A percentile compares a stretch with the other conserved stretches of the same genome.
Evolutionary conservation across 106 monocot genomes (phyloP).

Genomic region (Allium cepa): DNA sequence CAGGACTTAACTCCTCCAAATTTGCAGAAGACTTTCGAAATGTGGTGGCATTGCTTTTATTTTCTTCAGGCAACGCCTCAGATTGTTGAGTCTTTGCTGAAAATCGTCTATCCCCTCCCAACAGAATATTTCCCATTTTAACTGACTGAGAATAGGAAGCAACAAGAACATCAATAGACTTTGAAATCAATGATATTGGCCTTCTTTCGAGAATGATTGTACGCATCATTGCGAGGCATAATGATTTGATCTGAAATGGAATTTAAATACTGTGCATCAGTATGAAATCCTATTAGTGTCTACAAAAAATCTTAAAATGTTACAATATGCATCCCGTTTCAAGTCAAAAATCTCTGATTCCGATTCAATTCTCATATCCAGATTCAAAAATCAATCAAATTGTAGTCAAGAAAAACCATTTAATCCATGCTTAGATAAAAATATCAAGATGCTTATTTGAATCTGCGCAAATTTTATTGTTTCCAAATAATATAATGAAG

Average conservation of each 20-base stretch:
- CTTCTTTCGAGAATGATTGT: slow-evolving; percentile 80
- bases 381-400: too few relatives aligned
- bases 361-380: too few relatives aligned
- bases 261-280: slow-evolving; percentile 2
- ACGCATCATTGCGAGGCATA: slow-evolving; percentile 71
- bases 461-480: too few relatives aligned
- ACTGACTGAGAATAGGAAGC: slow-evolving; percentile 56
- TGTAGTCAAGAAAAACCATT: too few relatives aligned
- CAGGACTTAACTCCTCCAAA: slow-evolving; percentile 10
- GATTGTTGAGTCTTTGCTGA: slow-evolving; percentile 20
- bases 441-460: too few relatives aligned
- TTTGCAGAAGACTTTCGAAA: slow-evolving; percentile 8
- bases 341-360: too few relatives aligned
- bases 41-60: slow-evolving; percentile 12
- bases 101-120: slow-evolving; percentile 23
- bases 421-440: too few relatives aligned
- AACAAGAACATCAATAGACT: slow-evolving; percentile 69
- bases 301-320: not conserved
- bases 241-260: slow-evolving; percentile 46
- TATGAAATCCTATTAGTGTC: too few relatives aligned
- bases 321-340: not conserved
- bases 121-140: slow-evolving; percentile 38
- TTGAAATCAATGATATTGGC: slow-evolving; percentile 50
- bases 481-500: too few relatives aligned
- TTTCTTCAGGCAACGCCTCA: slow-evolving; percentile 12